phyloP scores from a whole-genome alignment of 2,329 filamentous ascomycete genomes.

The Chalaropsis ovoidea region DNA sequence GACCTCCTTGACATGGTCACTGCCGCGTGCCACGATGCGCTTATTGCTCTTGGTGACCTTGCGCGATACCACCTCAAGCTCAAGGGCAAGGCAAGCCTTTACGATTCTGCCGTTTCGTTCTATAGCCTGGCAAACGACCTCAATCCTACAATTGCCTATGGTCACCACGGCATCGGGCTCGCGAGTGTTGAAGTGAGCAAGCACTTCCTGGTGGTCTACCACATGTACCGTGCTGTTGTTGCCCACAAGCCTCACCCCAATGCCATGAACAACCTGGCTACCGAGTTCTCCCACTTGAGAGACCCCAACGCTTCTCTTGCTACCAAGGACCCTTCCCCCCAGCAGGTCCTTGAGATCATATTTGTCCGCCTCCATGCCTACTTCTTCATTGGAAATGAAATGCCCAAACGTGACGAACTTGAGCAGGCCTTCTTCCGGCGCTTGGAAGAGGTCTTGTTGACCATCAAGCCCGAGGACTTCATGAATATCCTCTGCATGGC shows the following conservation, averaged over 20 bases:
- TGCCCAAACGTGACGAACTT: conserved; percentile 65
- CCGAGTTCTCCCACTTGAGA: conserved; percentile 54
- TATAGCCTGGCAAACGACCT: conserved; percentile 74
- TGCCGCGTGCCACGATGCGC: conserved; percentile 66
- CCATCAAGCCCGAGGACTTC: conserved; percentile 10
- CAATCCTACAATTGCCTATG: conserved; percentile 65
- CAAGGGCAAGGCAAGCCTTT: conserved; percentile 62
- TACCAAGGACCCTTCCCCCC: conserved; percentile 33
- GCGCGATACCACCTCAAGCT: conserved; percentile 74
- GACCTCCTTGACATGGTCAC: conserved; percentile 52
- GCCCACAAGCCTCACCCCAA: conserved; percentile 64
- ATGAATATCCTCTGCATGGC: conserved; percentile 42
- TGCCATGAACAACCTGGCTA: conserved; percentile 64
- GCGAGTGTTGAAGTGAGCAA: conserved; percentile 68
- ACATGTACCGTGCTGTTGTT: conserved; percentile 74
- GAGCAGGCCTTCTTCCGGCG: conserved; percentile 78
- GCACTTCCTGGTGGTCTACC: conserved; percentile 76
- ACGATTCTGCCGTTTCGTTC: conserved; percentile 70
- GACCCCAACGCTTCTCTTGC: conserved; percentile 31
- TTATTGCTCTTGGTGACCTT: conserved; percentile 82
- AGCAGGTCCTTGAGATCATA: conserved; percentile 62
- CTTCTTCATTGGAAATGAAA: conserved; percentile 67
- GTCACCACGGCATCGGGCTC: conserved; percentile 84
- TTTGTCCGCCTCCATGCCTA: conserved; percentile 79
- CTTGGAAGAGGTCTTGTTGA: conserved; percentile 38